These are phyloP conservation scores for Saccharomycodes ludwigii DNA, from an alignment of 805 yeast genomes.

Conservation along the genomic window DNA sequence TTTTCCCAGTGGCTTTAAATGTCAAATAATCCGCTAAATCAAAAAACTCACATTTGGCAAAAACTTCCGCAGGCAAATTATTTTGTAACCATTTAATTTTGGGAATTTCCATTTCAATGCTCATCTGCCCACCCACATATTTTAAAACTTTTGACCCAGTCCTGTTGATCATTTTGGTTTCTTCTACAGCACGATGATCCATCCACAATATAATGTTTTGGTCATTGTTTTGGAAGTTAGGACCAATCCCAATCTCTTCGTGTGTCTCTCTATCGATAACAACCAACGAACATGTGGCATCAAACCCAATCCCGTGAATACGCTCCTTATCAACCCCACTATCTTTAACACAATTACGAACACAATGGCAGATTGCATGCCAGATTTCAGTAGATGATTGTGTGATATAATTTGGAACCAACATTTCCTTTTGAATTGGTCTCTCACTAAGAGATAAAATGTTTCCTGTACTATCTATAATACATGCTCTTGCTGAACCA, in stretches of 20 bases:
- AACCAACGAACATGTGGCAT: constrained; percentile 93
- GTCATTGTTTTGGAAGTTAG: constrained; percentile 57
- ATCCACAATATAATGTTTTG: constrained; percentile 93
- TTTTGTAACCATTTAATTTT: constrained; percentile 93
- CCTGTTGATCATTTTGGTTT: constrained; percentile 69
- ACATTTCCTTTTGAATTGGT: constrained; percentile 64
- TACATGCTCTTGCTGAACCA: constrained; percentile 91
- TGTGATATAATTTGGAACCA: constrained; percentile 62
- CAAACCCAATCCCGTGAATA: constrained; percentile 86
- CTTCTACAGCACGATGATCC: constrained; percentile 90
- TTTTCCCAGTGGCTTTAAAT: constrained; percentile 78
- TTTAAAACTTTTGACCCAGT: constrained; percentile 69
- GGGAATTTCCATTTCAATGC: constrained; percentile 96
- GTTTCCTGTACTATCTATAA: constrained; percentile 73
- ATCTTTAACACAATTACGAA: constrained; percentile 59
- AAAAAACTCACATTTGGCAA: constrained; percentile 62
- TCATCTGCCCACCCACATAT: constrained; percentile 96
- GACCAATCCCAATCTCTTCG: constrained; percentile 80
- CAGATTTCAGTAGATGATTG: constrained; percentile 89
- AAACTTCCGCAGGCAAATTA: constrained; percentile 52
- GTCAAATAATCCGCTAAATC: constrained; percentile 89
- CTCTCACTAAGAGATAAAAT: constrained; percentile 70
- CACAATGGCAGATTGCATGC: constrained; percentile 78
- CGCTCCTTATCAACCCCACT: constrained; percentile 55
- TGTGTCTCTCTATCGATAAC: constrained; percentile 56